These are phyloP conservation scores for Saccharum spontaneum DNA, from an alignment of 176 grass and related monocot genomes.

Conservation along the genomic window DNA sequence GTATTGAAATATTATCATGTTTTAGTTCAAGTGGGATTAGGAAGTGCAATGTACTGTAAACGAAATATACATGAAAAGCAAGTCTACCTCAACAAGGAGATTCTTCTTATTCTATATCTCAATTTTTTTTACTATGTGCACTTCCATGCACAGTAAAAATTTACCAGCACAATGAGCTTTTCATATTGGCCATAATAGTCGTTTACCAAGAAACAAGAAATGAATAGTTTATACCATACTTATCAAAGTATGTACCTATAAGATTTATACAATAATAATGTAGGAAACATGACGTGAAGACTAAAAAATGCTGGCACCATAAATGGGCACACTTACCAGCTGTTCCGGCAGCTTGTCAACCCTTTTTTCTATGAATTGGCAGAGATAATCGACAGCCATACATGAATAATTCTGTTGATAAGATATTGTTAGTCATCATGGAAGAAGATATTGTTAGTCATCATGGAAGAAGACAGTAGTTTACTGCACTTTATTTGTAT, in stretches of 20 bases:
- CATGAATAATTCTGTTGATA: conserved; percentile 62
- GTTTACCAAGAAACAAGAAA: neutral
- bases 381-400: conserved; percentile 61
- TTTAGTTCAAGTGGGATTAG: neutral
- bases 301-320: neutral
- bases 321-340: conserved; percentile 35
- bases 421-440: conserved; percentile 19
- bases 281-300: neutral
- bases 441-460: conserved; percentile 15
- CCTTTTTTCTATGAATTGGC: conserved; percentile 60
- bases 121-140: neutral
- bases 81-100: too few relatives aligned
- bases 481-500: neutral
- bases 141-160: neutral
- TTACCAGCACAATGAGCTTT: neutral
- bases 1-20: neutral
- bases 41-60: neutral
- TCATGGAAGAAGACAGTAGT: neutral
- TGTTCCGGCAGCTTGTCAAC: conserved; percentile 45
- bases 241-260: neutral
- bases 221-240: neutral
- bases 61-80: neutral
- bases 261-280: neutral
- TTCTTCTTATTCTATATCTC: neutral
- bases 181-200: neutral